phyloP scores from a whole-genome alignment of 139 green algal genomes.

The Chlamydomonas asymmetrica region DNA sequence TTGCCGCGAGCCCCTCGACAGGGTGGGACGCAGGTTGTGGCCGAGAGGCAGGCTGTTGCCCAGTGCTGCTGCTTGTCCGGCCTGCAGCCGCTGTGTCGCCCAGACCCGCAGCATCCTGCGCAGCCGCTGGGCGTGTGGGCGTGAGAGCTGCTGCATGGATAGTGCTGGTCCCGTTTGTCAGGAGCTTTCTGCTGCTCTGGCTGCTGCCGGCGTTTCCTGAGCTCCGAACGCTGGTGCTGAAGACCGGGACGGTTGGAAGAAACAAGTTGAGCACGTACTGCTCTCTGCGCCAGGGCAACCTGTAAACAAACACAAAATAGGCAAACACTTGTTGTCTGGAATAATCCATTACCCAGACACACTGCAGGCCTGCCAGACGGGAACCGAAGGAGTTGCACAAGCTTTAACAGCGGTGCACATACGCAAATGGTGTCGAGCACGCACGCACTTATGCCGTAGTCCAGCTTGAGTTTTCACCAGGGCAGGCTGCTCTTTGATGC shows the following conservation, averaged over 20 bases:
- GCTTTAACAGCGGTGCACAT: neutral
- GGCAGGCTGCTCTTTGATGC: slow-evolving; percentile 24
- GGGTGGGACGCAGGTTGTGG: too few species aligned
- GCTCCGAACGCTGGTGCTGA: neutral
- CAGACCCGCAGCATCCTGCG: neutral
- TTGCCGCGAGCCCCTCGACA: neutral
- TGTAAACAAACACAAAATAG: neutral
- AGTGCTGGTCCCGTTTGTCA: neutral
- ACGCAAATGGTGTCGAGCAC: neutral
- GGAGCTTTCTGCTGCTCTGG: neutral
- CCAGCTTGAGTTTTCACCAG: slow-evolving; percentile 19
- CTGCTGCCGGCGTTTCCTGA: neutral
- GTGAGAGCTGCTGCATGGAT: neutral
- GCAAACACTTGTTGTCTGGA: neutral
- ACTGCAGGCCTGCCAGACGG: neutral
- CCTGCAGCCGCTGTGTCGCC: neutral
- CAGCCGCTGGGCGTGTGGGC: neutral
- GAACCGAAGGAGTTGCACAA: neutral
- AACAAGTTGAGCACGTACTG: slow-evolving; percentile 65
- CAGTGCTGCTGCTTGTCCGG: neutral
- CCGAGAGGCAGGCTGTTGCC: too few species aligned
- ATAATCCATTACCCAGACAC: neutral
- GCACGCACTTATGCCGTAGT: slow-evolving; percentile 33
- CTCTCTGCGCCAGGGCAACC: slow-evolving; percentile 60
- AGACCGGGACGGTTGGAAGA: slow-evolving; percentile 39